A percentile compares a stretch with the other conserved stretches of the same genome.
Conservation (phyloP, 2,329 filamentous ascomycete species). For the Fusarium nodosum region DNA sequence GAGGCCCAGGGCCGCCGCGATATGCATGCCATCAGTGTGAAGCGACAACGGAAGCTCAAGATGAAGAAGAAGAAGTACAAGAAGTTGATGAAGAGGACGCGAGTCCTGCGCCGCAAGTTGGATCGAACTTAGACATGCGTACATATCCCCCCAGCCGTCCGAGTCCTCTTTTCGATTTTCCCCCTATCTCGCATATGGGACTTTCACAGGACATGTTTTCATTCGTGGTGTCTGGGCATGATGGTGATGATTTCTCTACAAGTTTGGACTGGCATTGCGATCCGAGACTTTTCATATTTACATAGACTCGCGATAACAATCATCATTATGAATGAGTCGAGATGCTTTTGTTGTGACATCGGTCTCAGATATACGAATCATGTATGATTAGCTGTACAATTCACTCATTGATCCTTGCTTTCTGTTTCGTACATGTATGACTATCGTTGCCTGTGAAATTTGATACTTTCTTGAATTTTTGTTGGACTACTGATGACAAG, state of each 20-base stretch:
- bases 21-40: constrained; percentile 91
- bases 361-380: constrained; percentile 30
- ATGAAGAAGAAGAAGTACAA: constrained; percentile 99
- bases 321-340: constrained; percentile 49
- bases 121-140: constrained; percentile 68
- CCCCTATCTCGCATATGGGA: constrained; percentile 32
- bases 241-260: constrained; percentile 47
- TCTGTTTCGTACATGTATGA: not conserved
- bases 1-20: constrained; percentile 64
- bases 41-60: constrained; percentile 91
- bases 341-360: constrained; percentile 37
- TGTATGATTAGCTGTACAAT: constrained; percentile 50
- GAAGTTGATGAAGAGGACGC: constrained; percentile 95
- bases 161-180: constrained; percentile 43
- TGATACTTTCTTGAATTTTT: not conserved
- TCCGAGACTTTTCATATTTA: constrained; percentile 48
- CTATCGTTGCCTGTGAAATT: not conserved
- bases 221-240: constrained; percentile 52
- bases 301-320: constrained; percentile 56
- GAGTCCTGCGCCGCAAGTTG: constrained; percentile 87
- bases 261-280: constrained; percentile 50
- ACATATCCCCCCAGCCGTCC: constrained; percentile 45
- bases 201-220: constrained; percentile 47
- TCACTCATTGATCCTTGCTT: constrained; percentile 28
- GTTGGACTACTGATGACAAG: not conserved